Evolutionary conservation across 148 eudicot genomes (phyloP).

Genomic region (Hydrangea macrophylla): DNA sequence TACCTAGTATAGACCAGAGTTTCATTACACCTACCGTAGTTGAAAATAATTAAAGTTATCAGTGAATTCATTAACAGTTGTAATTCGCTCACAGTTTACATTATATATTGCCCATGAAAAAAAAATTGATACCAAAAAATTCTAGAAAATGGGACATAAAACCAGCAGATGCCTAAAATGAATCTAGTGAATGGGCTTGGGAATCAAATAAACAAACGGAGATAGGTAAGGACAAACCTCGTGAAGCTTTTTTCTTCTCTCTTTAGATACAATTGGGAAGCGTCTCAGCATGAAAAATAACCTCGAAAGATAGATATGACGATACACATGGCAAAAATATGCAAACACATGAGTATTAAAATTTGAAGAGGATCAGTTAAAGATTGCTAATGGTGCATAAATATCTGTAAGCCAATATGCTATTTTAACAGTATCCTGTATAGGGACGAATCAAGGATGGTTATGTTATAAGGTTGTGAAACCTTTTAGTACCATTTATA

Average conservation of each 20-base stretch:
- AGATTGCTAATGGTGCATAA: constrained; percentile 6
- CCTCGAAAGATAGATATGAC: constrained; percentile 31
- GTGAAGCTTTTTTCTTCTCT: constrained; percentile 70
- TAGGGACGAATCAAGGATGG: not conserved
- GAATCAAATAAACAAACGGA: constrained; percentile 4
- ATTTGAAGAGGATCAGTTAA: not conserved
- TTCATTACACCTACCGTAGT: too few relatives aligned
- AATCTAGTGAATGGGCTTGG: too few relatives aligned
- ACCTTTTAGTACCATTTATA: not conserved
- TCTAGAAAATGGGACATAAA: too few relatives aligned
- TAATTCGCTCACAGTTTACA: too few relatives aligned
- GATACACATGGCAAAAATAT: constrained; percentile 1
- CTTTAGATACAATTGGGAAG: constrained; percentile 82
- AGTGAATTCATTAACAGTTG: too few relatives aligned
- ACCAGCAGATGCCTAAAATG: too few relatives aligned
- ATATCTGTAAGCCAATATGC: constrained; percentile 3
- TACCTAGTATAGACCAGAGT: too few relatives aligned
- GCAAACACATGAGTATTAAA: not conserved
- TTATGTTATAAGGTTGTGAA: not conserved
- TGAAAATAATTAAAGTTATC: too few relatives aligned
- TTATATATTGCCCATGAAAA: too few relatives aligned
- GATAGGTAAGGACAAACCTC: constrained; percentile 55
- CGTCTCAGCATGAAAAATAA: constrained; percentile 68
- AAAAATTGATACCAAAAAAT: too few relatives aligned
- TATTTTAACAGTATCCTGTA: not conserved